Base-by-base conservation (phyloP, 495 filamentous ascomycete genomes). In the Podospora pseudopauciseta region DNA sequence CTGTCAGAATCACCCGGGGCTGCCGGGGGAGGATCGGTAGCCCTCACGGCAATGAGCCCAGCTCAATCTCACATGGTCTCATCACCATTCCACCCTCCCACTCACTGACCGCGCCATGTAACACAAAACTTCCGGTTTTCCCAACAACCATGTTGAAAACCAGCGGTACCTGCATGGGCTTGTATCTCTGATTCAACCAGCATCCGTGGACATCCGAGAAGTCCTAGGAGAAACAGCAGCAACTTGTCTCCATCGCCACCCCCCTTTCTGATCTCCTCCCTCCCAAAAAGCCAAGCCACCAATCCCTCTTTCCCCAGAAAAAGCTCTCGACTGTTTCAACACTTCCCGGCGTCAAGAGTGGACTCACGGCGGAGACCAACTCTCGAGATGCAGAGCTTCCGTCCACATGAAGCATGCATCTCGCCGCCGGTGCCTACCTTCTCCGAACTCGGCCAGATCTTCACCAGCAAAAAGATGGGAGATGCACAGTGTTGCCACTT, bases 51-150 rank as follows among this genome's bases (percentile, higher is more conserved):
- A 49, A 49, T 49, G 39, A 64, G 63, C 49, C 57, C 61, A 73
- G 68, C 28, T 27, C 66, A 68, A 73, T 71, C 53, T 71, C 58
- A 58, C 56, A 63, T 73, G 55, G 69, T 61, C 16, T 65, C 66
- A 73, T 66, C 23, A 66, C 60, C 65, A 59, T 27, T 49, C 65
- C 55, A 64, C 62, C 20, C 6, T 32, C 34, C 23, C 23, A 23
- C 1, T 23, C 32, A 19, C 34, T 39, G 65, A 32, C 26, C 30
- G 49, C 60, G 64, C 64, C 64, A 28, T 32, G 28, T 49, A 61
- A 26, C 26, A 65, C 39, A 49, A 49, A 49, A 49, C 39, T 11
- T 13, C 44, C 64, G 23, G 6, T 18, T 62, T 32, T 65, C 44
- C 64, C 64, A 27, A 65, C 39, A 49, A 49, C 39, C 39, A 49